Percentiles rank a stretch among this genome's conserved stretches.
Evolutionary conservation across 768 basidiomycete genomes (phyloP).

Genomic region (Russula vinacea): DNA sequence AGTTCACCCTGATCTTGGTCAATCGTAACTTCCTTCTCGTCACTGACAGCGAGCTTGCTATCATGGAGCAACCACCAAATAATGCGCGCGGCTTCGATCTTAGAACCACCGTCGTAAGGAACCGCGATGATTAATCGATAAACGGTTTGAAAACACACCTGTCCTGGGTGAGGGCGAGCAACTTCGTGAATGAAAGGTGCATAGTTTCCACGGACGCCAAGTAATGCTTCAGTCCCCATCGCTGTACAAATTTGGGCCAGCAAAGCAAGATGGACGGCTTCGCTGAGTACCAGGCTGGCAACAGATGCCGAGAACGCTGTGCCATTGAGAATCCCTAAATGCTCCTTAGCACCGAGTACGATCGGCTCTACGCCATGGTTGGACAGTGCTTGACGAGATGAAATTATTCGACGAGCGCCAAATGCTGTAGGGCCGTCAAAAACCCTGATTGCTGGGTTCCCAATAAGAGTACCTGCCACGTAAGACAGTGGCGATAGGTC

Average conservation of each 20-base stretch:
- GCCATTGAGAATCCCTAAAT: constrained; percentile 79
- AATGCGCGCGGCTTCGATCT: constrained; percentile 69
- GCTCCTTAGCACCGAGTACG: constrained; percentile 69
- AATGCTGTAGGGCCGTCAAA: constrained; percentile 53
- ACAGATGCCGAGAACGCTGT: constrained; percentile 82
- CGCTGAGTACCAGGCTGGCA: constrained; percentile 69
- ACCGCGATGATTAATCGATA: background rate
- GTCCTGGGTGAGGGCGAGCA: constrained; percentile 81
- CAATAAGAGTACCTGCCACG: constrained; percentile 67
- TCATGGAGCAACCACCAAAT: constrained; percentile 68
- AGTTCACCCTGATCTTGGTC: constrained; percentile 69
- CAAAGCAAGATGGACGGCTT: constrained; percentile 63
- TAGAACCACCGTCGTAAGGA: background rate
- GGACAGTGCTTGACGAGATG: constrained; percentile 55
- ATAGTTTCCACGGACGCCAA: constrained; percentile 68
- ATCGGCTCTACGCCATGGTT: constrained; percentile 62
- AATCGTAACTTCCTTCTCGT: constrained; percentile 72
- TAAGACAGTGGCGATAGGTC: constrained; percentile 30
- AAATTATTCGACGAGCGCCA: constrained; percentile 49
- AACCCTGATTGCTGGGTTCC: constrained; percentile 75
- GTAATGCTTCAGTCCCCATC: constrained; percentile 78
- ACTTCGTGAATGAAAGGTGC: constrained; percentile 74
- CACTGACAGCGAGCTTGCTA: constrained; percentile 58
- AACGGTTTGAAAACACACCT: constrained; percentile 41
- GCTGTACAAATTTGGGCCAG: constrained; percentile 75